A percentile compares a stretch with the other conserved stretches of the same genome.
phyloP scores from a whole-genome alignment of 345 rosid species.

The Brassica rapa region DNA sequence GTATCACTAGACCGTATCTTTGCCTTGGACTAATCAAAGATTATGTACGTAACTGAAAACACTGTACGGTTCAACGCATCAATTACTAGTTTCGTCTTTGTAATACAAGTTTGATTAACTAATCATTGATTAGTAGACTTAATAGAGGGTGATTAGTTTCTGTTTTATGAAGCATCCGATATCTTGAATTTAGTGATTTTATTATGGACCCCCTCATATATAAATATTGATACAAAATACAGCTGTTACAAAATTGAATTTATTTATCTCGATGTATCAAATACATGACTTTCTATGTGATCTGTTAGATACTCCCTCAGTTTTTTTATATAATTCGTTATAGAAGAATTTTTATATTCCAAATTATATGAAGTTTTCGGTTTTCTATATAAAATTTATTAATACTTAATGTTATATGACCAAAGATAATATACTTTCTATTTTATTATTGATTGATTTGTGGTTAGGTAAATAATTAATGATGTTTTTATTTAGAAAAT shows the following conservation, averaged over 20 bases:
- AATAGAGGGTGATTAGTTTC: constrained; percentile 26
- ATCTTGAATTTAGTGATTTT: constrained; percentile 23
- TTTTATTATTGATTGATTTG: too few species aligned
- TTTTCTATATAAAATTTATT: too few species aligned
- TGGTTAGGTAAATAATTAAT: too few species aligned
- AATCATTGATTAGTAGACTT: constrained; percentile 34
- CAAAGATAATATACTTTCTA: too few species aligned
- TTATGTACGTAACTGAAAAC: constrained; percentile 28
- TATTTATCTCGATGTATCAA: background rate
- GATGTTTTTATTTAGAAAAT: too few species aligned
- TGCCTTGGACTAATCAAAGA: constrained; percentile 40
- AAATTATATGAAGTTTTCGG: too few species aligned
- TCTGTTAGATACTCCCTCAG: background rate
- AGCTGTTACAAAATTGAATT: background rate
- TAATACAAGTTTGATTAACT: constrained; percentile 21
- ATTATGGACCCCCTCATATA: constrained; percentile 2
- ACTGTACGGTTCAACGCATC: constrained; percentile 43
- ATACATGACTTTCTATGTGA: background rate
- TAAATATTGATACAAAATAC: background rate
- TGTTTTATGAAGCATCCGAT: constrained; percentile 37
- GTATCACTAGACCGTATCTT: constrained; percentile 34
- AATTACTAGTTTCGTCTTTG: constrained; percentile 23
- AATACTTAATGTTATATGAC: too few species aligned
- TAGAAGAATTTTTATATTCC: too few species aligned
- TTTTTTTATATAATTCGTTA: too few species aligned